Conservation (phyloP, 176 grass and related monocot genomes). For the Dendrocalamus sinicus region DNA sequence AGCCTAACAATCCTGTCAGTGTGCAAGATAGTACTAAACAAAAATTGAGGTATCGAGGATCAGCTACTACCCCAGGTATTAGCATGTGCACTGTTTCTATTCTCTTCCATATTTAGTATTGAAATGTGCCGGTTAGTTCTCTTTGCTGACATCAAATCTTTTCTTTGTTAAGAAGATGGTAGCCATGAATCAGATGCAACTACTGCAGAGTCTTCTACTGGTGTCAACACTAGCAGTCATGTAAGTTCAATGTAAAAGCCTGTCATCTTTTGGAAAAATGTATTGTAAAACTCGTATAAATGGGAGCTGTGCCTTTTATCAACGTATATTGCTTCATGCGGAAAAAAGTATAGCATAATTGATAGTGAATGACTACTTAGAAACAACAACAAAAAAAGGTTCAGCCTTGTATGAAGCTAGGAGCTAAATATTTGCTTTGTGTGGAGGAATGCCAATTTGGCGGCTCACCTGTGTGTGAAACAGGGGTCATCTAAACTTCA, state of each 20-base stretch:
- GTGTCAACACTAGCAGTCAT: slow-evolving; percentile 32
- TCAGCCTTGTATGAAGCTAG: too few relatives aligned
- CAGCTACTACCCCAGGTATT: slow-evolving; percentile 52
- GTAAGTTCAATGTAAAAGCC: slow-evolving; percentile 51
- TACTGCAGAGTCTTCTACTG: slow-evolving; percentile 36
- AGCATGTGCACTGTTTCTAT: slow-evolving; percentile 30
- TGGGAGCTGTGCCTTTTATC: not conserved
- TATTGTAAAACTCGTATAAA: not conserved
- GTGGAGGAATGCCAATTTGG: too few relatives aligned
- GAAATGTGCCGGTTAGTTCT: slow-evolving; percentile 29
- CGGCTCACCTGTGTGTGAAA: too few relatives aligned
- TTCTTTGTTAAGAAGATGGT: slow-evolving; percentile 42
- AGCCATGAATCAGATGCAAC: slow-evolving; percentile 40
- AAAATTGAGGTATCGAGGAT: slow-evolving; percentile 69
- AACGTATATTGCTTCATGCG: not conserved
- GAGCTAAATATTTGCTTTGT: too few relatives aligned
- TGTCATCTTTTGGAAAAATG: slow-evolving; percentile 18
- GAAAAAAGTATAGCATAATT: not conserved
- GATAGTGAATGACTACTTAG: not conserved
- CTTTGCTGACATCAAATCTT: slow-evolving; percentile 6
- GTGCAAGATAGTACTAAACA: slow-evolving; percentile 31
- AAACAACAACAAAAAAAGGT: not conserved
- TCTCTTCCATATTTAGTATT: slow-evolving; percentile 34
- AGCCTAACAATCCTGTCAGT: slow-evolving; percentile 26
- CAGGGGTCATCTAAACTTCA: too few relatives aligned